Base-by-base conservation (phyloP, 1,284 basidiomycete species). In the Tranzscheliella williamsii region DNA sequence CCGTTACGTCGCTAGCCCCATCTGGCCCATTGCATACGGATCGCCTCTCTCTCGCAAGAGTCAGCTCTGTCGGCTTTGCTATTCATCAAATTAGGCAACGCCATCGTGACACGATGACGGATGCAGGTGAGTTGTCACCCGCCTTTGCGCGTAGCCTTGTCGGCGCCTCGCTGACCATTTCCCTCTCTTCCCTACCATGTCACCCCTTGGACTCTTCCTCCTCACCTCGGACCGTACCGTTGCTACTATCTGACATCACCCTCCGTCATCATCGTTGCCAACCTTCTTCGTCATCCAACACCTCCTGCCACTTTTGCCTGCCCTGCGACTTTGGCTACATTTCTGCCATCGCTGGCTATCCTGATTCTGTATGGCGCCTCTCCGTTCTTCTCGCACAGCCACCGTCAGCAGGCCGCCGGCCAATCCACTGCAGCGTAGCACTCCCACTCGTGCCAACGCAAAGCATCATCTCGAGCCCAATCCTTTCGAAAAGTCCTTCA, bases 401-500 rank as follows among this genome's bases (percentile, higher is more conserved):
- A 58, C 61, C 7, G 61, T 55, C 18, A 52, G 46, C 16, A 47
- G 61, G 55, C 61, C 61, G 2, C 55, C 55, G 5, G 55, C 61
- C 36, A 54, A 54, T 31, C 51, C 61, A 13, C 30, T 54, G 16
- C 43, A 47, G 27, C 42, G 47, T 21, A 35, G 30, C 21, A 53
- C 53, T 16, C 55, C 61, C 22, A 36, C 22, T 11, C 51, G 61
- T 12, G 43, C 54, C 34, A 47, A 42, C n/a, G 61, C 65, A 33
- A 70, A 73, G 36, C 72, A 79, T 36, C 70, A 76, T 26, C 85
- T 91, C 51, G 93, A 97, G 78, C 90, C 90, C 13, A 97, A 97
- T 76, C 93, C 93, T 0, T 97, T 96, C 75, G 93, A 97, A 76
- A 89, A 91, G 79, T 93, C 90, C 41, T 97, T 96, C 79, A 85